Base-by-base conservation (phyloP, 2,329 filamentous ascomycete genomes). In the Paraphoma sp. region DNA sequence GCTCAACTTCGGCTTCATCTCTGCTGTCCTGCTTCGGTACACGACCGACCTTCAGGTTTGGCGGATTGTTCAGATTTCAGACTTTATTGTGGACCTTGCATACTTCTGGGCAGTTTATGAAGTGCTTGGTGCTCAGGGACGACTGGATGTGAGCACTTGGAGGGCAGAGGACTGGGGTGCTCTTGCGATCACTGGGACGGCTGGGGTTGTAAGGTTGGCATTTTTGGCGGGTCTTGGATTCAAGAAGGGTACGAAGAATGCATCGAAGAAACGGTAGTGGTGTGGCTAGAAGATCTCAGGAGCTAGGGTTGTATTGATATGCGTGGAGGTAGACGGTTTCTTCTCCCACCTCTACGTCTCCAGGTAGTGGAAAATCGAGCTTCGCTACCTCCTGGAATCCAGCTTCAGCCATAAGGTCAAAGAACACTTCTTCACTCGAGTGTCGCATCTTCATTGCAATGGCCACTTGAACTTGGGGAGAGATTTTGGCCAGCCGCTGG, bases 391-490 rank as follows among this genome's bases (percentile, higher is more conserved):
- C 62, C 40, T 45, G 45, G 40, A 79, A 77, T 0, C 63, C 64
- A 2, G 70, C 70, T 6, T 68, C 51, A 2, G 49, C 40, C 76
- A 79, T 78, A 8, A 89, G 75, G 4, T 86, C 81, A 69, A 90
- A 90, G 74, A 91, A 91, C 2, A 86, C 75, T 6, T 81, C 78
- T 70, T 92, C 89, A 60, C 85, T 88, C 3, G 85, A 82, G 72
- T 91, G 89, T 31, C 89, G 81, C 56, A 85, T 82, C 73, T 92
- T 92, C 76, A 89, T 84, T 1, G 87, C 86, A 28, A 91, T 79
- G 14, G 88, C 74, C 18, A 88, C 73, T 28, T 84, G 65, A 0
- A 82, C 80, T 56, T 79, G 71, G 2, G 84, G 83, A 6, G 82
- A 85, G 30, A 70, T 70, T 16, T 73, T 68, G 42, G 81, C 74